Base-by-base conservation (phyloP, 176 grass and related monocot species). In the Juncus inflexus region DNA sequence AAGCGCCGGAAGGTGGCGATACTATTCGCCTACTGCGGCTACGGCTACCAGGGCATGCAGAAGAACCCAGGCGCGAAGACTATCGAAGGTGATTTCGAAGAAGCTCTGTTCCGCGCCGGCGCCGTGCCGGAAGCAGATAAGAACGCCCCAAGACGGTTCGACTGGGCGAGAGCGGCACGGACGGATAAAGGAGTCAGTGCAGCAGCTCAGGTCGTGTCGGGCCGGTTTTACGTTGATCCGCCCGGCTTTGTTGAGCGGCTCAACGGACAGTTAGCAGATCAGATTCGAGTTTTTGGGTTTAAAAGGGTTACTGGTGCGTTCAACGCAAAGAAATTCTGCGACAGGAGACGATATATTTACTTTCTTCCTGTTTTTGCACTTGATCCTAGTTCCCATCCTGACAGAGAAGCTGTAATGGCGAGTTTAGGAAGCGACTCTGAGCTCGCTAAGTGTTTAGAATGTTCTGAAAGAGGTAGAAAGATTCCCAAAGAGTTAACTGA, bases 1-100 rank as follows among this genome's bases (percentile, higher is more conserved):
- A 97, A 97, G 79, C 92, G 92, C 45, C 87, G 87, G 14, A 97
- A 97, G 76, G 87, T 91, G 9, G 87, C 88, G 60, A 91, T 97
- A 63, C 74, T 97, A 62, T 77, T 97, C 5, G 85, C 77, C n/a
- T 97, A 97, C 64, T 86, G 85, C 60, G 94, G 94, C 13, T 77
- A 88, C 3, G 88, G 94, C 1, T 97, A 97, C 62, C 94, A 97
- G 69, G 92, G 92, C 12, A 97, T 97, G 92, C 92, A 97, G 77
- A 97, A 97, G 84, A 97, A 91, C 7, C 94, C 88, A 2, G 85
- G 94, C 37, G 94, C 94, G 9, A 85, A 81, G 67, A 97, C 87
- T 71, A 97, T 97, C 63, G 87, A 97, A 66, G 87, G 92, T 13
- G 87, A 97, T 73, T 72, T 97, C 50, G 88, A 97, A 79, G 94